These are phyloP conservation scores for Botrytis paeoniae DNA, from an alignment of 2,329 filamentous ascomycete species.

Conservation along the genomic window DNA sequence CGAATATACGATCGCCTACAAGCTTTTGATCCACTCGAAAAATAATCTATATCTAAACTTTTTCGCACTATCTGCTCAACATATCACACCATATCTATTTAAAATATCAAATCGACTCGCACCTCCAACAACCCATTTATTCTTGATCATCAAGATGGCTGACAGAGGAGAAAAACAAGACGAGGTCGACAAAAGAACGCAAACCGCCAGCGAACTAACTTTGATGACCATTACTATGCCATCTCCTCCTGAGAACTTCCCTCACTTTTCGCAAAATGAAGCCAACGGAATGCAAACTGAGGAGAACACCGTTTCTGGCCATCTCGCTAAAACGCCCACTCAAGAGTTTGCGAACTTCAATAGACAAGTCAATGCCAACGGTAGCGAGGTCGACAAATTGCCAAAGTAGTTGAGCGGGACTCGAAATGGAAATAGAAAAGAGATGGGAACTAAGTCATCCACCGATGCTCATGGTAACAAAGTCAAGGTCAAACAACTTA, in stretches of 20 bases:
- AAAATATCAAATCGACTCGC: neutral
- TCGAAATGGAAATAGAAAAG: neutral
- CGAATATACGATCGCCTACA: neutral
- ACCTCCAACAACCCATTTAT: neutral
- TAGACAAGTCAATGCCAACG: neutral
- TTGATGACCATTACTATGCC: neutral
- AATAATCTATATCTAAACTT: neutral
- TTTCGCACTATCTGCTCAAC: neutral
- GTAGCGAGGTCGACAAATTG: neutral
- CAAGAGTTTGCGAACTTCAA: neutral
- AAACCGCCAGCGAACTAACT: neutral
- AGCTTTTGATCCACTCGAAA: neutral
- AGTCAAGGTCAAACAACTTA: accelerated
- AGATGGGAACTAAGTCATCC: neutral
- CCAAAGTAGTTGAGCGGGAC: neutral
- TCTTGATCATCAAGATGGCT: neutral
- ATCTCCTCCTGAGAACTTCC: neutral
- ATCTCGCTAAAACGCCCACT: neutral
- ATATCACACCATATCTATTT: neutral
- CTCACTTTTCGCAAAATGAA: neutral
- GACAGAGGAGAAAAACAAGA: neutral
- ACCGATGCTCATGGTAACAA: neutral
- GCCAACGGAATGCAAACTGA: neutral
- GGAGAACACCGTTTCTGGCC: neutral
- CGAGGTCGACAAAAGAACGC: neutral